Base-by-base conservation (phyloP, 2,329 filamentous ascomycete species). In the Metarhizium brunneum region DNA sequence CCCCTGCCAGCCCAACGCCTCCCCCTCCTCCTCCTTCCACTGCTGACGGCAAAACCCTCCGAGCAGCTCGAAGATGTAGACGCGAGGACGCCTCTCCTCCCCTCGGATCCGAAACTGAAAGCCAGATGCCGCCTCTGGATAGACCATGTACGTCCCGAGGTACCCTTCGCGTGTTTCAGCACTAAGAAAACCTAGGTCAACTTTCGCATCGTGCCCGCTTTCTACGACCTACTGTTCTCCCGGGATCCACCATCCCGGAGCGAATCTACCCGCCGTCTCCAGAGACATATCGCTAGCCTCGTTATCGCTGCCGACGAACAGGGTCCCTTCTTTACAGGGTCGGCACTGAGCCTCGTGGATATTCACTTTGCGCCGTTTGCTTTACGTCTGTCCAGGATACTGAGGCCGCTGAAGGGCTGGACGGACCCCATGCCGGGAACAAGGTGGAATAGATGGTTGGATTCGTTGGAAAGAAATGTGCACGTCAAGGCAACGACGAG, bases 71-170 rank as follows among this genome's bases (percentile, higher is more conserved):
- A 95, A 65, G 91, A 95, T 63, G 71, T 90, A 32, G 76, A 82
- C 36, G 68, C 76, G 30, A 81, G 82, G 1, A 73, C 78, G 4
- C 70, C 82, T 6, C 73, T 95, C 7, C 75, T 91, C 32, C 88
- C 88, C 1, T 73, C 76, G 0, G 79, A 79, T 64, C 76, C 87
- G 1, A 84, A 86, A 63, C 69, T 84, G 14, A 83, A 85, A 61
- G 90, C 91, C 2, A 83, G 87, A 55, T 90, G 84, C 57, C 82
- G 90, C 47, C 71, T 94, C 10, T 95, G 90, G 90, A 79, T 84
- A 30, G 87, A 92, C 61, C 88, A 94, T 73, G 84, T 90, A 71
- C 69, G 81, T 67, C 32, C 6, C n/a, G n/a, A n/a, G n/a, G n/a
- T n/a, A 6, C 14, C 40, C 7, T 18, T n/a, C 36, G 47, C 2